Conservation (phyloP, 495 filamentous ascomycete genomes). For the Sabuloglossum arenarium region DNA sequence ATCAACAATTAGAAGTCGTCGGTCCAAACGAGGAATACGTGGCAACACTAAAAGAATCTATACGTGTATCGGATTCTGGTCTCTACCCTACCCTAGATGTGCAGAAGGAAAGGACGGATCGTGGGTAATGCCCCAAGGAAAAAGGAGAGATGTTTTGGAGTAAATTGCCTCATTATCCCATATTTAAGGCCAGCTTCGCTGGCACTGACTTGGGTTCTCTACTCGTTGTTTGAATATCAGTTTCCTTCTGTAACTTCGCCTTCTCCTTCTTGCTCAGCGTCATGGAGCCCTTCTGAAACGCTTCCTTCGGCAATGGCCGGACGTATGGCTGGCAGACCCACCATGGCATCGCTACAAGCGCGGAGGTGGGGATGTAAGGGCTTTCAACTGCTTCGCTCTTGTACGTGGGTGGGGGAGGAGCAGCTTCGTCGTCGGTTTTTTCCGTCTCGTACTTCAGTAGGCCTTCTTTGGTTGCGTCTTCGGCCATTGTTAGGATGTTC, state of each 20-base stretch:
- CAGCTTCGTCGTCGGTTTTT: not conserved
- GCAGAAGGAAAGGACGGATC: too few species aligned
- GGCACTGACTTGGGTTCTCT: too few species aligned
- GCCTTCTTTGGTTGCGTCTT: slow-evolving; percentile 48
- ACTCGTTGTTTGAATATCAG: not conserved
- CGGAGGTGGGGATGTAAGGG: slow-evolving; percentile 9
- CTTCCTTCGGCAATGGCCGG: slow-evolving; percentile 73
- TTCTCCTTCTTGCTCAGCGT: slow-evolving; percentile 36
- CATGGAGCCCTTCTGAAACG: slow-evolving; percentile 59
- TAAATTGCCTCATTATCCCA: too few species aligned
- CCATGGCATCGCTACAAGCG: slow-evolving; percentile 32
- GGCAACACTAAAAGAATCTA: too few species aligned
- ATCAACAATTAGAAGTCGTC: too few species aligned
- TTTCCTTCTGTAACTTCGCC: slow-evolving; percentile 16
- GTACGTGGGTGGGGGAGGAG: not conserved
- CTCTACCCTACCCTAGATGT: too few species aligned
- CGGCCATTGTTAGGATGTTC: slow-evolving; percentile 40
- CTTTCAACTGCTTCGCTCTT: slow-evolving; percentile 6
- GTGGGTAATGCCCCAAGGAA: too few species aligned
- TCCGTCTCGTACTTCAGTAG: slow-evolving; percentile 19
- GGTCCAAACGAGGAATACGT: too few species aligned
- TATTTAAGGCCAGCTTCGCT: too few species aligned
- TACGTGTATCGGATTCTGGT: too few species aligned
- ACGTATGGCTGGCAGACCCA: slow-evolving; percentile 90
- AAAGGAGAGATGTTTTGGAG: too few species aligned